phyloP scores from a whole-genome alignment of 768 basidiomycete species.

The Tephrocybe sp. region DNA sequence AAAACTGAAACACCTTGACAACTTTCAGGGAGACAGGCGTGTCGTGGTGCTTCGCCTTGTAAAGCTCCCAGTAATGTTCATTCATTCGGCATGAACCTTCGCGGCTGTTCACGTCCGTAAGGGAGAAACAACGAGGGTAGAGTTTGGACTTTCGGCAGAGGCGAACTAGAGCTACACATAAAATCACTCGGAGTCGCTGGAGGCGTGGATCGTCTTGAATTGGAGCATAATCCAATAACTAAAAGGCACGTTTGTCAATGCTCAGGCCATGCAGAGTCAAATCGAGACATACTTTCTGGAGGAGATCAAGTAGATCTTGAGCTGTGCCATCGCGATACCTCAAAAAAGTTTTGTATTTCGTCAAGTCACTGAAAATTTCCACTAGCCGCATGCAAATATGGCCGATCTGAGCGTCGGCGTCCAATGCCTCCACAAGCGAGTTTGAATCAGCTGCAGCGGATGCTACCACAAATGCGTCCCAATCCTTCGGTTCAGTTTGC shows the following conservation, averaged over 20 bases:
- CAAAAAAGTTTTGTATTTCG: conserved; percentile 14
- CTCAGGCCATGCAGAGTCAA: background rate
- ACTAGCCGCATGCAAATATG: background rate
- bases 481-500: background rate
- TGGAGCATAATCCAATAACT: conserved; percentile 19
- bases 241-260: background rate
- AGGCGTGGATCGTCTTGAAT: background rate
- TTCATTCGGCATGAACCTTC: conserved; percentile 17
- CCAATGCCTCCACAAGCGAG: too few relatives aligned
- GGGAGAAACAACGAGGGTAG: conserved; percentile 25
- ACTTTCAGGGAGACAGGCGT: conserved; percentile 26
- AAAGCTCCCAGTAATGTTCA: conserved; percentile 28
- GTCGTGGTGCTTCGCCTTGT: conserved; percentile 20
- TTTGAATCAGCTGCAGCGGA: background rate
- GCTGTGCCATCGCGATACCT: conserved; percentile 12
- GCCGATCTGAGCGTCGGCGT: background rate
- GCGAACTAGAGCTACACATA: conserved; percentile 21
- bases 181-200: conserved; percentile 1
- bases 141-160: conserved; percentile 25
- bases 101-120: conserved; percentile 8
- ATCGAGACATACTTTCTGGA: conserved; percentile 23
- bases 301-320: conserved; percentile 21
- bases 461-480: background rate
- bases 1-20: conserved; percentile 23
- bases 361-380: background rate